phyloP scores from a whole-genome alignment of 2,329 filamentous ascomycete species.

The Dendryphion nanum region DNA sequence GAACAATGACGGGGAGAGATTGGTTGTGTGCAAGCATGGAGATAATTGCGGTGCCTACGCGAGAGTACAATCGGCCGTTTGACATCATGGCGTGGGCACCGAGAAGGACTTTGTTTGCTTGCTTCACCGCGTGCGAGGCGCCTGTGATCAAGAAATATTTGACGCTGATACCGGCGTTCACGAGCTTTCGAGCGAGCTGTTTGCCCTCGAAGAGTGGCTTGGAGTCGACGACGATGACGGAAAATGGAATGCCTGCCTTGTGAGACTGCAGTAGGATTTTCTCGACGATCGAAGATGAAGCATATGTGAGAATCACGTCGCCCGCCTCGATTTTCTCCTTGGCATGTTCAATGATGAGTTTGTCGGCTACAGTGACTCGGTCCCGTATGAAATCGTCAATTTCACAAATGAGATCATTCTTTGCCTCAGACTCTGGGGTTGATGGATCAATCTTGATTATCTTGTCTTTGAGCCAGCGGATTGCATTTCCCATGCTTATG shows the following conservation, averaged over 20 bases:
- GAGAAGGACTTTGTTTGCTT: constrained; percentile 72
- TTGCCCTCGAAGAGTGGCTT: constrained; percentile 69
- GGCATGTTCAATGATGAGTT: constrained; percentile 77
- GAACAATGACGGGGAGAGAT: constrained; percentile 78
- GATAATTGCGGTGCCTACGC: constrained; percentile 81
- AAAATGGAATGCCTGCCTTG: constrained; percentile 68
- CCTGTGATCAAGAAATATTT: constrained; percentile 80
- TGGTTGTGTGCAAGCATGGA: constrained; percentile 77
- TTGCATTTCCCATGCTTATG: constrained; percentile 95
- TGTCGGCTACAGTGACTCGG: constrained; percentile 81
- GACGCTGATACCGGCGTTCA: constrained; percentile 69
- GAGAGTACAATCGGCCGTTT: constrained; percentile 86
- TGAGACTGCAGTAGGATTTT: constrained; percentile 74
- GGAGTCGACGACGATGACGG: constrained; percentile 80
- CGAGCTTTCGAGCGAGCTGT: constrained; percentile 69
- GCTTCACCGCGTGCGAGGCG: constrained; percentile 69
- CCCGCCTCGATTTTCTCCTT: constrained; percentile 73
- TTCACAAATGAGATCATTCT: constrained; percentile 70
- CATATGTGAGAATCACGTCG: constrained; percentile 83
- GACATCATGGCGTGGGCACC: constrained; percentile 91
- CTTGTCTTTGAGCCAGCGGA: constrained; percentile 88
- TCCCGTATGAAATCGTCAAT: constrained; percentile 92
- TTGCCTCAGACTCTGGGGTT: constrained; percentile 76
- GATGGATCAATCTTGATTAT: constrained; percentile 90
- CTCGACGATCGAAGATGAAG: constrained; percentile 82